phyloP scores from a whole-genome alignment of 2,329 filamentous ascomycete species.

The Verticillium isaacii region DNA sequence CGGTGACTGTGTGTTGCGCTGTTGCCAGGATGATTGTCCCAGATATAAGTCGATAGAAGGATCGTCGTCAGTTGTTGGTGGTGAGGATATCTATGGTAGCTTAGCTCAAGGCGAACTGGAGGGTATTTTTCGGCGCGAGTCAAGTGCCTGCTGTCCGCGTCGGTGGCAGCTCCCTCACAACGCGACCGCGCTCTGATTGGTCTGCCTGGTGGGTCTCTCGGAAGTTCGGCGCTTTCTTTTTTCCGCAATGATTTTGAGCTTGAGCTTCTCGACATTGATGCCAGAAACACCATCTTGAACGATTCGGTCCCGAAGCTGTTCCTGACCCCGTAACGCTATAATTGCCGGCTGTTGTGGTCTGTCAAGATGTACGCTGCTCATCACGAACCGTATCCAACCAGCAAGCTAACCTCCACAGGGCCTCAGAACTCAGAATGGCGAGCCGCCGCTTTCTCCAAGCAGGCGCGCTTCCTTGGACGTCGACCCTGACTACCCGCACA shows the following conservation, averaged over 20 bases:
- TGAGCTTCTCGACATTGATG: not conserved
- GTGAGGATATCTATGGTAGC: not conserved
- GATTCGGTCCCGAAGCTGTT: not conserved
- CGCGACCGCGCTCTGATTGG: constrained; percentile 13
- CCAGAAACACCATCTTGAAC: not conserved
- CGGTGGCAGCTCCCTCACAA: not conserved
- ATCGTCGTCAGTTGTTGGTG: not conserved
- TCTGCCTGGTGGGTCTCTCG: not conserved
- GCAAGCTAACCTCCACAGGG: constrained; percentile 3
- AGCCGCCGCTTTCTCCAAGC: constrained; percentile 10
- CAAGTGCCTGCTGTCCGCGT: constrained; percentile 5
- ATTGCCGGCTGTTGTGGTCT: not conserved
- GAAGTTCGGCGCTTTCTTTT: constrained; percentile 4
- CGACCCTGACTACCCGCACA: not conserved
- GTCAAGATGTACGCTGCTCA: not conserved
- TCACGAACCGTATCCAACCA: not conserved
- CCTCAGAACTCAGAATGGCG: constrained; percentile 10
- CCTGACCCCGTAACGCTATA: not conserved
- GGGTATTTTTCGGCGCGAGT: constrained; percentile 8
- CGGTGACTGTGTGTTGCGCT: not conserved
- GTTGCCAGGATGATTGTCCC: not conserved
- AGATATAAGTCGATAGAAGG: not conserved
- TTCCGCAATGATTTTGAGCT: constrained; percentile 6
- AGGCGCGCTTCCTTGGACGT: not conserved
- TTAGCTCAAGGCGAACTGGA: not conserved